Conservation (phyloP, 2,329 filamentous ascomycete species). For the Fragosphaeria purpurea region DNA sequence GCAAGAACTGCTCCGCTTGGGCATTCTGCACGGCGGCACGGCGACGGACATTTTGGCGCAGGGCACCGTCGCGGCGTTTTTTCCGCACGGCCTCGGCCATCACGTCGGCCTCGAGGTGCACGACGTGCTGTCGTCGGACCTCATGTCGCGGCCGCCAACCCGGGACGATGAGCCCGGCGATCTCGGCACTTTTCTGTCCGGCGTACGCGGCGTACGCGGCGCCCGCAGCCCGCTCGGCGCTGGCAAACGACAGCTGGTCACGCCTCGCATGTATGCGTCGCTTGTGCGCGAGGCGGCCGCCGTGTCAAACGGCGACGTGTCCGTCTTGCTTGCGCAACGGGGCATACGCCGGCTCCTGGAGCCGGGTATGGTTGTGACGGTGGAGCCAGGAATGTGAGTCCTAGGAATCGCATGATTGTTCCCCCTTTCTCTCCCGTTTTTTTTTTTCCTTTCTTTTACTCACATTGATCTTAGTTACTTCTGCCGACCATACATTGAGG, state of each 20-base stretch:
- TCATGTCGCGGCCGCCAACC: slow-evolving; percentile 18
- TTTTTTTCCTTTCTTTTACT: neutral
- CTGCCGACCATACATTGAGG: slow-evolving; percentile 61
- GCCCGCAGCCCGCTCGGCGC: slow-evolving; percentile 17
- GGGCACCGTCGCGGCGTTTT: slow-evolving; percentile 51
- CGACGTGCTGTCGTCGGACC: slow-evolving; percentile 39
- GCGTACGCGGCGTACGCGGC: neutral
- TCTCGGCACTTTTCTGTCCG: neutral
- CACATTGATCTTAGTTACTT: slow-evolving; percentile 49
- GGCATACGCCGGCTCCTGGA: slow-evolving; percentile 26
- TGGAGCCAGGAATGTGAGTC: slow-evolving; percentile 62
- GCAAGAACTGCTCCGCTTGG: slow-evolving; percentile 58
- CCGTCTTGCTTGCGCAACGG: neutral
- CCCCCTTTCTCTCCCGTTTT: neutral
- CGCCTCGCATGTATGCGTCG: slow-evolving; percentile 23
- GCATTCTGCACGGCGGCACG: slow-evolving; percentile 57
- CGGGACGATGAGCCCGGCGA: neutral
- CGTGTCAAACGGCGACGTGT: slow-evolving; percentile 1
- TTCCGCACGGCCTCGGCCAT: slow-evolving; percentile 56
- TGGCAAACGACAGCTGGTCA: slow-evolving; percentile 33
- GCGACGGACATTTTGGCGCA: slow-evolving; percentile 41
- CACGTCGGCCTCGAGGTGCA: slow-evolving; percentile 58
- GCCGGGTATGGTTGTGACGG: slow-evolving; percentile 61
- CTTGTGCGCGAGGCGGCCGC: slow-evolving; percentile 17
- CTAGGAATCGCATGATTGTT: too few relatives aligned